Evolutionary conservation across 169 alveolate species (phyloP).

Genomic region (Eimeria nieschulzi): DNA sequence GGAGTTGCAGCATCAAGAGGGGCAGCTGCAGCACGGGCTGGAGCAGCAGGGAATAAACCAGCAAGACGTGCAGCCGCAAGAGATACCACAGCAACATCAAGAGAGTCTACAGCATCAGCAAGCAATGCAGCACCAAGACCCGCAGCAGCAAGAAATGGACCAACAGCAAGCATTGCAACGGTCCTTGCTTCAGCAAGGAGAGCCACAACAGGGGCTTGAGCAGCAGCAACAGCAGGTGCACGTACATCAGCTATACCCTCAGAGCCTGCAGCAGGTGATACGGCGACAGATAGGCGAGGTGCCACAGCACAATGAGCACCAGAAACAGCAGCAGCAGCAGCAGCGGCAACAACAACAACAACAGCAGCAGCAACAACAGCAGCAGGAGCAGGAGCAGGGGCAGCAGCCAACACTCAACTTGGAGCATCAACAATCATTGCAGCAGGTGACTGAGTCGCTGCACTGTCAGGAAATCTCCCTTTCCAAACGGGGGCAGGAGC

Average conservation of each 20-base stretch:
- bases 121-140: not conserved
- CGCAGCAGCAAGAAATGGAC: not conserved
- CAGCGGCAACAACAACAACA: not conserved
- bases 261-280: not conserved
- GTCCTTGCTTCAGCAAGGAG: too few relatives aligned
- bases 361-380: not conserved
- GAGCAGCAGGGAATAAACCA: too few relatives aligned
- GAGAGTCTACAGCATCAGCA: too few relatives aligned
- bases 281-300: not conserved
- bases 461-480: not conserved
- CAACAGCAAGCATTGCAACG: too few relatives aligned
- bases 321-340: not conserved
- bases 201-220: not conserved
- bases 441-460: not conserved
- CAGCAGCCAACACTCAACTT: slow-evolving; percentile 30
- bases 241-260: not conserved
- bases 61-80: not conserved
- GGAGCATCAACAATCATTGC: slow-evolving; percentile 18
- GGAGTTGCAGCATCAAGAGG: too few relatives aligned
- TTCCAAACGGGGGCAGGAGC: not conserved
- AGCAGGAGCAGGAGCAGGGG: slow-evolving; percentile 24
- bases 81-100: too few relatives aligned
- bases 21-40: too few relatives aligned
- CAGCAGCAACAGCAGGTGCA: not conserved
- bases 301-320: not conserved